Conservation (phyloP, 805 yeast species). For the Alloascoidea hylecoeti region DNA sequence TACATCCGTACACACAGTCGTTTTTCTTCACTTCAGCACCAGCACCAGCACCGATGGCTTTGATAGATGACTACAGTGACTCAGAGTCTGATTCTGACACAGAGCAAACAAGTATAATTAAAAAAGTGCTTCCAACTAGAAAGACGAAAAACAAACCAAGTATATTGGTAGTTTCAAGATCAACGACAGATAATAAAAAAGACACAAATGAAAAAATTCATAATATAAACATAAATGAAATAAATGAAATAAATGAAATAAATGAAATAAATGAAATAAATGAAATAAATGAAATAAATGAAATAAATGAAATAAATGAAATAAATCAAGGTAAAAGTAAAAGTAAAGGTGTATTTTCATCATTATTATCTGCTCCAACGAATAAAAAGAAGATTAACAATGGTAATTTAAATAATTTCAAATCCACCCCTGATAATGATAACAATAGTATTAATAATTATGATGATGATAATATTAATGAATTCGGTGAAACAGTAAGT, state of each 20-base stretch:
- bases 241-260: neutral
- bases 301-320: neutral
- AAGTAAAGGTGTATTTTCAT: neutral
- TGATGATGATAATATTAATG: neutral
- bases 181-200: neutral
- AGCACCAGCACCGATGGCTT: too few relatives aligned
- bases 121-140: too few relatives aligned
- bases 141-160: too few relatives aligned
- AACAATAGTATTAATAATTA: neutral
- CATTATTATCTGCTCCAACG: neutral
- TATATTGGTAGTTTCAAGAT: too few relatives aligned
- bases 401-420: neutral
- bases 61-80: neutral
- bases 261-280: neutral
- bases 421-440: neutral
- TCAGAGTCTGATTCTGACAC: constrained; percentile 1
- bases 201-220: neutral
- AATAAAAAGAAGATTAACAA: neutral
- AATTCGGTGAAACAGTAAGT: neutral
- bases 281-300: neutral
- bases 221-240: too few relatives aligned
- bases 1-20: too few relatives aligned
- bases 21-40: too few relatives aligned
- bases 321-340: neutral
- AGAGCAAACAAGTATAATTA: too few relatives aligned